Base-by-base conservation (phyloP, 257 asterid genomes). In the Eustoma russellianum region DNA sequence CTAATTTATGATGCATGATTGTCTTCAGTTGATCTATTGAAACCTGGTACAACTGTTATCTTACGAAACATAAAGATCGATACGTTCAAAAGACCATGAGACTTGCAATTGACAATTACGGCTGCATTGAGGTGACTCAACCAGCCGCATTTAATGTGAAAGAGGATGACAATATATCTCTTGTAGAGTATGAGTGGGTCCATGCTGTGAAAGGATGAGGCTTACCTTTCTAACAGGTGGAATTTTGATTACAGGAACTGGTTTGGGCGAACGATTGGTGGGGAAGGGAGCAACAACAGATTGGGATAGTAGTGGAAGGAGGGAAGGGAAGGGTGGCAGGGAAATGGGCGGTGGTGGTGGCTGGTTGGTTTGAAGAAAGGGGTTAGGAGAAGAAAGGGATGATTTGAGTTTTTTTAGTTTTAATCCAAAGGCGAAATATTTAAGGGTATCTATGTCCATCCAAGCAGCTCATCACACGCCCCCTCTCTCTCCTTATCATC, bases 51-150 rank as follows among this genome's bases (percentile, higher is more conserved):
- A 12, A 73, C 78, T 7, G 72, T 79, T 46, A 75, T 75, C 59
- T 65, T 85, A 28, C 79, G 89, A 11, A 84, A 84, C 53, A 85
- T 91, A 18, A 84, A 75, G 80, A 84, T 84, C 0, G 77, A 75
- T 67, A 77, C 81, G 82, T 84, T 77, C 74, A 84, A 73, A 69
- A 85, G 76, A 44, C 75, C 8, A 81, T 78, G 95, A 77, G 95
- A 76, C 82, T 85, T 30, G 83, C 78, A 30, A 83, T 81, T 3
- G 85, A 84, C 66, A 84, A 79, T 50, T 82, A 93, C 93, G 95
- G 95, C 24, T 79, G 70, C 7, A 53, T 85, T 10, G 92, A 79
- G 76, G 77, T 70, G 16, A 53, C 81, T 53, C 75, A 79, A 50
- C 74, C 83, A 18, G 81, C 95, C 9, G 41, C 55, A 8, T 77